These are phyloP conservation scores for Domatiomyces catenatus DNA, from an alignment of 2,329 filamentous ascomycete species.

Conservation along the genomic window DNA sequence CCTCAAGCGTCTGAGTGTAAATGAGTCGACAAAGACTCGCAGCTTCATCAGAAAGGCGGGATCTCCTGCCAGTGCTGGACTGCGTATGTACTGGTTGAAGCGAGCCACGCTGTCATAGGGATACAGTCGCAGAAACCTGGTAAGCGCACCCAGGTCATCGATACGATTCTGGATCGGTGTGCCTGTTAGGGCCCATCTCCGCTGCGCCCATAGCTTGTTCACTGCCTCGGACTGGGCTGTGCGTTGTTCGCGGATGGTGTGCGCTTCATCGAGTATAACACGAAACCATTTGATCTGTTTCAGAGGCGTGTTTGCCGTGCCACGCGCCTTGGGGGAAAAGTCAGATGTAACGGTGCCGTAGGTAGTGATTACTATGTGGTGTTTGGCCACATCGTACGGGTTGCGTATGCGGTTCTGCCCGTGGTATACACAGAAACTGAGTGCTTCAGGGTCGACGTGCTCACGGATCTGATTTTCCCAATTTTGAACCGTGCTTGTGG, in stretches of 20 bases:
- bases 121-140: slow-evolving; percentile 68
- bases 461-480: slow-evolving; percentile 86
- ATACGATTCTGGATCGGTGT: slow-evolving; percentile 90
- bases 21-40: slow-evolving; percentile 79
- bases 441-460: slow-evolving; percentile 50
- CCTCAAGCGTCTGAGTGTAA: slow-evolving; percentile 81
- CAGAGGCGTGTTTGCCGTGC: slow-evolving; percentile 41
- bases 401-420: slow-evolving; percentile 61
- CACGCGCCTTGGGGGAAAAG: slow-evolving; percentile 40
- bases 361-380: slow-evolving; percentile 79
- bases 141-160: slow-evolving; percentile 73
- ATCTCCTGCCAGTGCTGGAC: slow-evolving; percentile 76
- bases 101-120: slow-evolving; percentile 67
- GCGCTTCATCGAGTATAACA: slow-evolving; percentile 85
- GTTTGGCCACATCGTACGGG: slow-evolving; percentile 49
- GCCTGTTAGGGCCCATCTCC: slow-evolving; percentile 93
- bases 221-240: slow-evolving; percentile 75
- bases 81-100: slow-evolving; percentile 66
- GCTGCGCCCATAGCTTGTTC: slow-evolving; percentile 59
- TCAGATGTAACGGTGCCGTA: slow-evolving; percentile 81
- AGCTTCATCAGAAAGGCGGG: slow-evolving; percentile 71
- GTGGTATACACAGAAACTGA: slow-evolving; percentile 75
- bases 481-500: slow-evolving; percentile 79
- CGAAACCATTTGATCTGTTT: slow-evolving; percentile 80
- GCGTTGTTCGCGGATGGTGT: slow-evolving; percentile 75